Evolutionary conservation across 805 yeast genomes (phyloP), one percentile per base, ranked within the genome.

Genomic region (Cyberlindnera lachancei): DNA sequence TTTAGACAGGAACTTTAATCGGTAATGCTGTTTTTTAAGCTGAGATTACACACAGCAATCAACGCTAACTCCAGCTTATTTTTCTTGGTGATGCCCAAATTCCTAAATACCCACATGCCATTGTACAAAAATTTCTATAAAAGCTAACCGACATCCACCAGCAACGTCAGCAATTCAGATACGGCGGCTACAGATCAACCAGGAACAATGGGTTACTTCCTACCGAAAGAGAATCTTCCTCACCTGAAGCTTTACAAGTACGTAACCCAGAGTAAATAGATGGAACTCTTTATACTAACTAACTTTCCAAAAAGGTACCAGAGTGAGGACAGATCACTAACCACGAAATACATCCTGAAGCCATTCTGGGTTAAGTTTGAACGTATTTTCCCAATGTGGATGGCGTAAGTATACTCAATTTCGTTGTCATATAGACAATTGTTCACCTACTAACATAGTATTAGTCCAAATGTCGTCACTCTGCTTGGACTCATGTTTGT

Each of bases 331-430:
- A 78, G 79, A 37, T 86, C 96, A 1, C 56, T 83, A 25, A 61
- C 79, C 17, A 80, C 96, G 10, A 79, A 77, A 52, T 75, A 75
- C 46, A 57, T 87, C 11, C 64, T 88, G 46, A 86, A 84, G 51
- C 84, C 80, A 32, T 88, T 86, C 64, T 90, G 96, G 92, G 58
- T 64, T 32, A 57, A 66, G 39, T 79, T 86, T 52, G 88, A 80
- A 21, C 54, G 63, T 28, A 61, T 85, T 22, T 85, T 88, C 61
- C 97, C 97, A 3, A 35, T 68, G 40, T 78, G 78, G 71, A 75
- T 90, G 80, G 96, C 96, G 42, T 38, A 31, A 23, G 42, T 38
- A 10, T 7, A n/a, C 10, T 15, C 15, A 3, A 5, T 23, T 13
- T 25, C 13, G 10, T 16, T 5, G n/a, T n/a, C 30, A 14, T 18